phyloP scores from a whole-genome alignment of 2,329 filamentous ascomycete species.

The Penicillium sp. region DNA sequence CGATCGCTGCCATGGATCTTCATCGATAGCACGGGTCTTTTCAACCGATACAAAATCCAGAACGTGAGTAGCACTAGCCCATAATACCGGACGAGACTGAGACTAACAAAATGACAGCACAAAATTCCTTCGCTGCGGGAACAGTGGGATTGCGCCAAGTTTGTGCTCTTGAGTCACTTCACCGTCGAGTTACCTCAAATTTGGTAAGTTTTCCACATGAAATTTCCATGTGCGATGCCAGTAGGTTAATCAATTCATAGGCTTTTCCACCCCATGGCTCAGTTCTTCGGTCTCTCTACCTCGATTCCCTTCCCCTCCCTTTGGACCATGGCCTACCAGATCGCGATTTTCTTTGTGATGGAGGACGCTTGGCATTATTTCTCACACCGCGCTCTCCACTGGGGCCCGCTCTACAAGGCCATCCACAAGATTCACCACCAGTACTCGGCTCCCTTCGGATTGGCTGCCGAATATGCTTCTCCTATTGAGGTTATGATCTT shows the following conservation, averaged over 20 bases:
- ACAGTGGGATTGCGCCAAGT: conserved; percentile 89
- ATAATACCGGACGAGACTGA: neutral
- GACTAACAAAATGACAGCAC: conserved; percentile 44
- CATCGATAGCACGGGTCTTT: conserved; percentile 59
- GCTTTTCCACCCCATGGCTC: conserved; percentile 95
- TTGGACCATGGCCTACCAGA: conserved; percentile 86
- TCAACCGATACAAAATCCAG: conserved; percentile 15
- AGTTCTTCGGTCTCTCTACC: conserved; percentile 85
- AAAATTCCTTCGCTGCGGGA: conserved; percentile 92
- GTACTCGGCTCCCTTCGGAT: conserved; percentile 94
- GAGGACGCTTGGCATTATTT: conserved; percentile 99
- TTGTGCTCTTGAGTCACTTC: conserved; percentile 93
- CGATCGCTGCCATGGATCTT: conserved; percentile 88
- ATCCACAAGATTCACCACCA: conserved; percentile 99
- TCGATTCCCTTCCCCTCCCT: conserved; percentile 83
- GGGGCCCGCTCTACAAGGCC: conserved; percentile 89
- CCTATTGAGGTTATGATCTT: conserved; percentile 96
- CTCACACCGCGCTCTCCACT: conserved; percentile 89
- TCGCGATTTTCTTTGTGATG: conserved; percentile 89
- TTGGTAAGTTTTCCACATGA: conserved; percentile 56
- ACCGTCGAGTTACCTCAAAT: conserved; percentile 98
- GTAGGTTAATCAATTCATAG: conserved; percentile 29
- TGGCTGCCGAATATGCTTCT: conserved; percentile 96
- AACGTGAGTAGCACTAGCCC: conserved; percentile 8
- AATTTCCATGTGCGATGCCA: neutral